phyloP scores from a whole-genome alignment of 768 basidiomycete species.

The Infundibulicybe gibba region DNA sequence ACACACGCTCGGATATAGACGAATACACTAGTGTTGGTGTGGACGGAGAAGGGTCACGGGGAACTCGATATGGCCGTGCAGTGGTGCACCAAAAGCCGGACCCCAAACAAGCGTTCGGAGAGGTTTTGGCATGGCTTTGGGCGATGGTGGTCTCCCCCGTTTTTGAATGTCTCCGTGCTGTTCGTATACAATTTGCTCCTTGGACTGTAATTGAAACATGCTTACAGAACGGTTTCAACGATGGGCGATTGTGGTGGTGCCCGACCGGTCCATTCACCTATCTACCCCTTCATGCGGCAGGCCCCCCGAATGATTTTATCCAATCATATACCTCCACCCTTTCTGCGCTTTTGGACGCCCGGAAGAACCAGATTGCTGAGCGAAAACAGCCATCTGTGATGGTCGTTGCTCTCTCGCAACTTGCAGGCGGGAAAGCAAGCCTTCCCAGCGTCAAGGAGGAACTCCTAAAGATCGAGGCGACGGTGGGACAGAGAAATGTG shows the following conservation, averaged over 20 bases:
- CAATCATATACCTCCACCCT: constrained; percentile 13
- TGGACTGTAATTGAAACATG: background rate
- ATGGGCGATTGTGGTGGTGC: background rate
- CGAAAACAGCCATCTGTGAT: background rate
- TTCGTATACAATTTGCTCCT: background rate
- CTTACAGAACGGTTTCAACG: constrained; percentile 8
- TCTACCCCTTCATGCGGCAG: background rate
- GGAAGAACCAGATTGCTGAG: background rate
- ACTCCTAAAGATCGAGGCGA: constrained; percentile 5
- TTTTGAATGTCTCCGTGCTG: background rate
- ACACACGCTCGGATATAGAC: background rate
- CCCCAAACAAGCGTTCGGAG: background rate
- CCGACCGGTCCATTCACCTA: background rate
- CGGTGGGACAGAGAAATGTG: background rate
- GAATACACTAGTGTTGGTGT: no score
- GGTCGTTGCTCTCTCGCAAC: constrained; percentile 3
- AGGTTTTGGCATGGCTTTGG: background rate
- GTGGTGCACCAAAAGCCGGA: background rate
- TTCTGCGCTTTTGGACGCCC: constrained; percentile 4
- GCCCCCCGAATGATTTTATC: background rate
- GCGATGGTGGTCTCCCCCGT: background rate
- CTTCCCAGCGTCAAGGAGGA: constrained; percentile 12
- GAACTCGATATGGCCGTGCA: background rate
- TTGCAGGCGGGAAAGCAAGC: background rate
- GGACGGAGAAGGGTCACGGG: no score